Percentiles rank a stretch among this genome's conserved stretches.
phyloP scores from a whole-genome alignment of 75 land plant genomes.

The Adiantum capillusveneris region DNA sequence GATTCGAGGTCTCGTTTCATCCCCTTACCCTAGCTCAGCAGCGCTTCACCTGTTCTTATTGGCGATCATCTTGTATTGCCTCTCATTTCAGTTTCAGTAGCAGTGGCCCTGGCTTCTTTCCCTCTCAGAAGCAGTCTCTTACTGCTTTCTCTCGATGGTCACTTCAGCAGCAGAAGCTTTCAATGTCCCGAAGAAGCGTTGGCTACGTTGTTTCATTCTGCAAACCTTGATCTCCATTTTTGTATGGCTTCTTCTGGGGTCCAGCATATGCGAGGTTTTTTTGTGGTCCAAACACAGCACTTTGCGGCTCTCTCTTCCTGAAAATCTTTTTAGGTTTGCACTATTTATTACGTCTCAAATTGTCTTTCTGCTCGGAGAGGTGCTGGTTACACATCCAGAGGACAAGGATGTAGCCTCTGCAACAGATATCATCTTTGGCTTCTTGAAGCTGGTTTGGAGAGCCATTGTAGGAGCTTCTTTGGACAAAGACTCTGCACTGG shows the following conservation, averaged over 20 bases:
- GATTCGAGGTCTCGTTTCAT: too few relatives aligned
- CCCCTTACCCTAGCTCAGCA: too few relatives aligned
- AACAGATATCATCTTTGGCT: slow-evolving; percentile 14
- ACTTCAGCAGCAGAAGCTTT: too few relatives aligned
- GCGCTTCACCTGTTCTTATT: too few relatives aligned
- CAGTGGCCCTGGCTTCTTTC: too few relatives aligned
- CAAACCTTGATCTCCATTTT: slow-evolving; percentile 7
- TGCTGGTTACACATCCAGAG: slow-evolving; percentile 11
- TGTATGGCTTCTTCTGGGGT: slow-evolving; percentile 20
- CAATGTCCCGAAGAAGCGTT: slow-evolving; percentile 9
- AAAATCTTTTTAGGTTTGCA: slow-evolving; percentile 8
- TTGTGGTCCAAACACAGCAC: neutral
- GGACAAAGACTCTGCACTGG: slow-evolving; percentile 6
- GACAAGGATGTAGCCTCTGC: slow-evolving; percentile 12
- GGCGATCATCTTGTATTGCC: too few relatives aligned
- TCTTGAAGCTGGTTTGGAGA: slow-evolving; percentile 19
- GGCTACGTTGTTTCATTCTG: slow-evolving; percentile 18
- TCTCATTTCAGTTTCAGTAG: too few relatives aligned
- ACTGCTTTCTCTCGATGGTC: too few relatives aligned
- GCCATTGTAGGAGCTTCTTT: slow-evolving; percentile 8
- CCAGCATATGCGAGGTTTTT: slow-evolving; percentile 1
- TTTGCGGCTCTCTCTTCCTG: neutral
- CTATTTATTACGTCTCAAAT: slow-evolving; percentile 11
- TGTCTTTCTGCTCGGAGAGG: slow-evolving; percentile 18
- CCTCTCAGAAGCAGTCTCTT: too few relatives aligned